These are phyloP conservation scores for Orbilia quercus DNA, from an alignment of 2,329 filamentous ascomycete genomes.

Conservation along the genomic window DNA sequence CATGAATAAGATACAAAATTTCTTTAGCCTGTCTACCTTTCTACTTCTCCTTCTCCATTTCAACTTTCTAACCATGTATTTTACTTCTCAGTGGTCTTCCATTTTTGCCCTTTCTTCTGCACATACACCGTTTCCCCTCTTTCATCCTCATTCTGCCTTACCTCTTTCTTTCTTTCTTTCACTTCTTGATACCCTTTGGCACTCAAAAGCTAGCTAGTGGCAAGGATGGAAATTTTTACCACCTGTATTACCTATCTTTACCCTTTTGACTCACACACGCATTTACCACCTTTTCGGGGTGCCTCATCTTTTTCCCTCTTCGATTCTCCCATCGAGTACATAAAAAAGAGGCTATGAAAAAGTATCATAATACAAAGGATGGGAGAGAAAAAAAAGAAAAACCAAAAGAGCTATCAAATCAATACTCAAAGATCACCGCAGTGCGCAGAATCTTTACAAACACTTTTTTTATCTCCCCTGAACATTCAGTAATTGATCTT, in stretches of 20 bases:
- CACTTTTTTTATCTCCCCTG: too few relatives aligned
- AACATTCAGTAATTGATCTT: too few relatives aligned
- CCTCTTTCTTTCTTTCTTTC: conserved; percentile 25
- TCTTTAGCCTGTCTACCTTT: conserved; percentile 32
- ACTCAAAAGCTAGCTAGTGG: conserved; percentile 47
- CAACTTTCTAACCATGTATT: conserved; percentile 34
- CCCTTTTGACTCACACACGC: conserved; percentile 20
- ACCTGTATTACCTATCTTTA: conserved; percentile 45
- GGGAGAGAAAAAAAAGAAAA: conserved; percentile 45
- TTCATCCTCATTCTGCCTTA: conserved; percentile 13
- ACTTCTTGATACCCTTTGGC: conserved; percentile 44
- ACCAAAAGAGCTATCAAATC: conserved; percentile 33
- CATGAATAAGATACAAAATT: conserved; percentile 52
- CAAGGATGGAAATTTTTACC: conserved; percentile 27
- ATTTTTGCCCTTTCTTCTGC: conserved; percentile 36
- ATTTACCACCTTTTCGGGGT: conserved; percentile 22
- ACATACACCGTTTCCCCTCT: conserved; percentile 32
- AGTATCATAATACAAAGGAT: conserved; percentile 53
- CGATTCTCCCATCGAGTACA: conserved; percentile 51
- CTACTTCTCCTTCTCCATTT: conserved; percentile 3
- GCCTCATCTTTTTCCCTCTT: conserved; percentile 36
- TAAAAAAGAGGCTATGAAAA: conserved; percentile 52
- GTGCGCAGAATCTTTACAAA: too few relatives aligned
- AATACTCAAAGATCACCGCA: conserved; percentile 3
- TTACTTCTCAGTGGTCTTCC: conserved; percentile 38